Conservation (phyloP, 768 basidiomycete genomes). For the Amanita fuliginea region DNA sequence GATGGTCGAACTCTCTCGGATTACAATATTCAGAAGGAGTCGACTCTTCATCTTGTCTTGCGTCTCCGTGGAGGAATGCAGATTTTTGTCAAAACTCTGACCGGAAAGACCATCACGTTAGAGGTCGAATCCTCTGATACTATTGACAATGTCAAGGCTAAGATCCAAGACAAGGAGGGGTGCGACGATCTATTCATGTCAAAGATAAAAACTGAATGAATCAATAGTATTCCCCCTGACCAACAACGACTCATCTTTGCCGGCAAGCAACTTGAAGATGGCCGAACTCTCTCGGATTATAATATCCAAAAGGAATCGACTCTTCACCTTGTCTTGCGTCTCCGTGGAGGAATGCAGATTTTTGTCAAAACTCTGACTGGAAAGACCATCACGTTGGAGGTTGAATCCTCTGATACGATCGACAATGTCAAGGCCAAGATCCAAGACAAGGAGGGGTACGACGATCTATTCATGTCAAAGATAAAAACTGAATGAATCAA, state of each 20-base stretch:
- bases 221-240: conserved; percentile 15
- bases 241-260: conserved; percentile 21
- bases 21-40: conserved; percentile 64
- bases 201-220: neutral
- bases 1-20: conserved; percentile 36
- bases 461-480: too few relatives aligned
- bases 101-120: conserved; percentile 62
- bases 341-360: conserved; percentile 24
- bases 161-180: conserved; percentile 37
- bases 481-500: too few relatives aligned
- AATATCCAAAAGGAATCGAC: conserved; percentile 31
- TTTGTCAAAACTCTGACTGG: conserved; percentile 37
- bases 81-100: conserved; percentile 67
- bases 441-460: conserved; percentile 56
- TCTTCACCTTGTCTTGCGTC: conserved; percentile 28
- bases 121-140: conserved; percentile 20
- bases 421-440: conserved; percentile 69
- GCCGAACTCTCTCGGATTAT: conserved; percentile 34
- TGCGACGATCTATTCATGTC: neutral
- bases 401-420: conserved; percentile 65
- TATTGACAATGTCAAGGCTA: conserved; percentile 23
- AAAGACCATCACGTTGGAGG: conserved; percentile 63
- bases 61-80: conserved; percentile 26
- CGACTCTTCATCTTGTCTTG: conserved; percentile 43
- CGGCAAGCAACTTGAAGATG: conserved; percentile 22